Conservation (phyloP, 1,139 yeast genomes). For the Lodderomyces orthopsilosis region DNA sequence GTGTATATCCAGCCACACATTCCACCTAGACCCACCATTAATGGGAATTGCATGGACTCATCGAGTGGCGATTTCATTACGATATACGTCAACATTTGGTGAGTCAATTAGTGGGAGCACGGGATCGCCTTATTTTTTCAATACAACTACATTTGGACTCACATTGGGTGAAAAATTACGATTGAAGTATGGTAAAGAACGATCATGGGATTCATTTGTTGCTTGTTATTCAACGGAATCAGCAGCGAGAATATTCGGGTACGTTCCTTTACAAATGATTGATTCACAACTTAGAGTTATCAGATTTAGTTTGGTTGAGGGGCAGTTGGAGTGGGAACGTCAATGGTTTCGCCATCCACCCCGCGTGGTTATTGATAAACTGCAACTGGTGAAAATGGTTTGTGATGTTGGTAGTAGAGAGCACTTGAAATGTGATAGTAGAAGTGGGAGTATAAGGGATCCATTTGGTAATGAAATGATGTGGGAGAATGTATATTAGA, state of each 20-base stretch:
- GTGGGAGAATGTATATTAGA: conserved; percentile 8
- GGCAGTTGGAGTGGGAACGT: not conserved
- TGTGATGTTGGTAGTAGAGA: conserved; percentile 11
- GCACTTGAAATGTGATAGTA: conserved; percentile 8
- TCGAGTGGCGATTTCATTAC: conserved; percentile 5
- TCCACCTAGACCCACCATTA: conserved; percentile 3
- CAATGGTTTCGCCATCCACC: conserved; percentile 1
- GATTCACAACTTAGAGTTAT: conserved; percentile 6
- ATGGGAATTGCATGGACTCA: conserved; percentile 8
- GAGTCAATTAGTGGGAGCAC: not conserved
- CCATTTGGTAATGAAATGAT: conserved; percentile 8
- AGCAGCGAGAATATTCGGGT: conserved; percentile 6
- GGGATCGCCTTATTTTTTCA: conserved; percentile 2
- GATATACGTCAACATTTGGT: conserved; percentile 5
- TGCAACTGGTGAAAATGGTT: conserved; percentile 5
- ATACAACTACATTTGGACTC: conserved; percentile 7
- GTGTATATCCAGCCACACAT: conserved; percentile 8
- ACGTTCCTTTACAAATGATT: not conserved
- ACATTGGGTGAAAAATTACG: conserved; percentile 3
- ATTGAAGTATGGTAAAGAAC: conserved; percentile 4
- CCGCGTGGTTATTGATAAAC: not conserved
- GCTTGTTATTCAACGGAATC: conserved; percentile 5
- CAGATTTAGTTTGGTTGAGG: not conserved
- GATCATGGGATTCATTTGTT: conserved; percentile 2
- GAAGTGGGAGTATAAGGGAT: conserved; percentile 7